Percentiles rank a stretch among this genome's conserved stretches.
phyloP scores from a whole-genome alignment of 2,329 filamentous ascomycete genomes.

The Sporothrix brunneoviolacea region DNA sequence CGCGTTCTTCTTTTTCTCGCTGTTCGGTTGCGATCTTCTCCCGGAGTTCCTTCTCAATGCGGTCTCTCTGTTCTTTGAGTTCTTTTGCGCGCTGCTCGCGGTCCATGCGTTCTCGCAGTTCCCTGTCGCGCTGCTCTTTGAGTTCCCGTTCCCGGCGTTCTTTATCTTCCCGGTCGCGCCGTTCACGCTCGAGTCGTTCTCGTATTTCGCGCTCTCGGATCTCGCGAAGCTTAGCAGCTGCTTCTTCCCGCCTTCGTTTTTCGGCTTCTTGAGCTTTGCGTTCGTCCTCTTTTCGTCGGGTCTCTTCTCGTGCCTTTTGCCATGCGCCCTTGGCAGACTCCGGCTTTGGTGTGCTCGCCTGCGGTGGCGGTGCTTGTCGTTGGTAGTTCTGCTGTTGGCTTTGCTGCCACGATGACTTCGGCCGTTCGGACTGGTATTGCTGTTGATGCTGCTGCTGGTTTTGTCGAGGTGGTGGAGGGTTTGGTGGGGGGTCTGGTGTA shows the following conservation, averaged over 20 bases:
- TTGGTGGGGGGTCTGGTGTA: constrained; percentile 6
- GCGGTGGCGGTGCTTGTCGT: constrained; percentile 18
- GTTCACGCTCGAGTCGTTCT: constrained; percentile 27
- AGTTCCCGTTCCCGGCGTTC: constrained; percentile 20
- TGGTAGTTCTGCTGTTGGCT: constrained; percentile 7
- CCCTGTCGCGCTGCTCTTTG: constrained; percentile 33
- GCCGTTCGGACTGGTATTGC: constrained; percentile 19
- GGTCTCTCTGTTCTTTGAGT: constrained; percentile 23
- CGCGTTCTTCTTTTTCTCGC: constrained; percentile 21
- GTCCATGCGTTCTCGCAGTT: constrained; percentile 39
- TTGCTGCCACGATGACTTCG: constrained; percentile 21
- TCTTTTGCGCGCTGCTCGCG: constrained; percentile 30
- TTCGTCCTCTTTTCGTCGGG: constrained; percentile 55
- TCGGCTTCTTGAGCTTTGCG: constrained; percentile 56
- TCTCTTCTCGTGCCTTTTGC: constrained; percentile 66
- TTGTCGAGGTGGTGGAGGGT: constrained; percentile 12
- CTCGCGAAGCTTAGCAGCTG: constrained; percentile 36
- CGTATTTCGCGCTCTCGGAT: constrained; percentile 26
- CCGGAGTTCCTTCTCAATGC: constrained; percentile 27
- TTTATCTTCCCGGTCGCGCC: constrained; percentile 24
- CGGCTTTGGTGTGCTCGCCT: constrained; percentile 22
- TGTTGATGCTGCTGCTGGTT: not conserved
- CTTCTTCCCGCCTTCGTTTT: constrained; percentile 51
- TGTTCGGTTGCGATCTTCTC: constrained; percentile 26
- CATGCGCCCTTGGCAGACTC: constrained; percentile 46